Conservation (phyloP, 495 filamentous ascomycete genomes). For the Trichoderma asperelloides region DNA sequence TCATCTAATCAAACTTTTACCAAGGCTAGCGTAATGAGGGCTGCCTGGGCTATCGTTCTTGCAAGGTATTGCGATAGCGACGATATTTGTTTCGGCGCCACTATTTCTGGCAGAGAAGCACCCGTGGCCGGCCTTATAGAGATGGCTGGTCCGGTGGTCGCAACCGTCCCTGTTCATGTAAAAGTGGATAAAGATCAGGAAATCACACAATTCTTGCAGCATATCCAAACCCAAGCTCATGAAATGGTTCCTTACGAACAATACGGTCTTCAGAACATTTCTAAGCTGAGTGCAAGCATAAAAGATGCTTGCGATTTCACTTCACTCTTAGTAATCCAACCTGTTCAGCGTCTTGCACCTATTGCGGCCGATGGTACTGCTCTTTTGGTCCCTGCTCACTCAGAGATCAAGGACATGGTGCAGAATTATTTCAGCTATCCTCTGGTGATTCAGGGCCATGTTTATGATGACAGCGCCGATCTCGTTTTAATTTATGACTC, state of each 20-base stretch:
- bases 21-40: conserved; percentile 36
- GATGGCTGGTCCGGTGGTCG: neutral
- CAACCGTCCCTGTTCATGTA: conserved; percentile 1
- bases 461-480: neutral
- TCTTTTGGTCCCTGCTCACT: neutral
- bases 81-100: conserved; percentile 1
- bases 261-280: conserved; percentile 5
- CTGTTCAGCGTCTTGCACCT: neutral
- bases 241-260: conserved; percentile 9
- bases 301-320: conserved; percentile 10
- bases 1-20: conserved; percentile 18
- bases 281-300: neutral
- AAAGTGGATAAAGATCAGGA: neutral
- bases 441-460: neutral
- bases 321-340: neutral
- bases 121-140: neutral
- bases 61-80: conserved; percentile 26
- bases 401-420: conserved; percentile 1
- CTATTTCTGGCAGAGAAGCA: conserved; percentile 1
- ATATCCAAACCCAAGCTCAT: neutral
- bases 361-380: neutral
- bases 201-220: neutral
- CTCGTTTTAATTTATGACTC: conserved; percentile 5
- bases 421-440: conserved; percentile 8
- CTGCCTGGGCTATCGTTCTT: conserved; percentile 35